These are phyloP conservation scores for Papilionanthe hybrid DNA, from an alignment of 116 monocot genomes.

Conservation along the genomic window DNA sequence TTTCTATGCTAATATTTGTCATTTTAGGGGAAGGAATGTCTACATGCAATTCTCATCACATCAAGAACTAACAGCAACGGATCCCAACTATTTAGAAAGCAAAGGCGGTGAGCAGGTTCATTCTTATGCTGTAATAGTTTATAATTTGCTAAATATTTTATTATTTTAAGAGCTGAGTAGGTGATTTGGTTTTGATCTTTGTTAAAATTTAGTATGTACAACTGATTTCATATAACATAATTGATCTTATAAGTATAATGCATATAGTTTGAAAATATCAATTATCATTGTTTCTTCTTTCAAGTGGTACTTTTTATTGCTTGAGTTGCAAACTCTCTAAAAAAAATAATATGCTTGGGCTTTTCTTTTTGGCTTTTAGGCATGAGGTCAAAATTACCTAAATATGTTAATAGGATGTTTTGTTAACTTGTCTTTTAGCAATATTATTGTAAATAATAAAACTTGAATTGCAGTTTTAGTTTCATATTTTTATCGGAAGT, in stretches of 20 bases:
- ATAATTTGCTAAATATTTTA: background rate
- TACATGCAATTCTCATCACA: constrained; percentile 58
- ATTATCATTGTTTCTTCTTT: background rate
- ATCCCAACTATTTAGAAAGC: constrained; percentile 37
- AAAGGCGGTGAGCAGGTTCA: constrained; percentile 45
- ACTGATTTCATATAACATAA: background rate
- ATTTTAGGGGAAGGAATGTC: constrained; percentile 50
- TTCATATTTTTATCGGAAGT: too few relatives aligned
- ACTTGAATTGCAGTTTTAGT: too few relatives aligned
- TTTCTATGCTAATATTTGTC: background rate
- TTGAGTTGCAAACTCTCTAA: too few relatives aligned
- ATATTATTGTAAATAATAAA: too few relatives aligned
- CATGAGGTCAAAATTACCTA: too few relatives aligned
- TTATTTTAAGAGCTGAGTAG: background rate
- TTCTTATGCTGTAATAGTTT: background rate
- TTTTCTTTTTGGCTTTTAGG: too few relatives aligned
- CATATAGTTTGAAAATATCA: background rate
- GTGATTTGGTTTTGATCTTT: background rate
- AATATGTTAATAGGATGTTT: too few relatives aligned
- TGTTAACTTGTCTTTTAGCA: too few relatives aligned
- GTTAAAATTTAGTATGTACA: background rate
- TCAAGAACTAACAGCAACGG: constrained; percentile 48
- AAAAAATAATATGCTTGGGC: too few relatives aligned
- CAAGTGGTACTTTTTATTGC: background rate
- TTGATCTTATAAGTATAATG: background rate